Evolutionary conservation across 805 yeast species (phyloP).

Genomic region (Candida nitratophila): DNA sequence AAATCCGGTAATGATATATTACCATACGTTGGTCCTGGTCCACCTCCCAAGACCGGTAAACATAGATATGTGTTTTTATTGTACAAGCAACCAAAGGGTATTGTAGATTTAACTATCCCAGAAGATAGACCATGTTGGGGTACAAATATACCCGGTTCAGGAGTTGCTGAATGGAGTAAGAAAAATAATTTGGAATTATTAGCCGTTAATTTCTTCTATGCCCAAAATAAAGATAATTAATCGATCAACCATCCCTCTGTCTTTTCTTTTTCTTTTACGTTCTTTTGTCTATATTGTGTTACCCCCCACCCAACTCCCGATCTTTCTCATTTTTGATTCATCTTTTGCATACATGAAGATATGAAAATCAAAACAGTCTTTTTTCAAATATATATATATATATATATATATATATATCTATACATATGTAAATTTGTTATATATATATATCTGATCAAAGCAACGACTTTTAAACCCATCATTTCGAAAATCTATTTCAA

Average conservation of each 20-base stretch:
- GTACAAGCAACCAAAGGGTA: constrained; percentile 54
- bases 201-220: constrained; percentile 77
- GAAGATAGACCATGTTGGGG: constrained; percentile 76
- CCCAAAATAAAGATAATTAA: constrained; percentile 43
- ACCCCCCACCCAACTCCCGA: too few species aligned
- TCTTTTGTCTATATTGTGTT: too few species aligned
- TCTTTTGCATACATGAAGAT: too few species aligned
- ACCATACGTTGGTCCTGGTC: constrained; percentile 77
- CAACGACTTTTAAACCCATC: too few species aligned
- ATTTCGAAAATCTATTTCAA: neutral
- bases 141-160: constrained; percentile 71
- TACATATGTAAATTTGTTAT: too few species aligned
- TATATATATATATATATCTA: too few species aligned
- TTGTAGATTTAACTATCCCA: constrained; percentile 29
- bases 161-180: constrained; percentile 67
- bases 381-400: too few species aligned
- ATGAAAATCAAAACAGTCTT: too few species aligned
- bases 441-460: too few species aligned
- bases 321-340: too few species aligned
- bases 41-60: constrained; percentile 80
- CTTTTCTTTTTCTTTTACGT: too few species aligned
- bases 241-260: neutral
- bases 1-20: constrained; percentile 36
- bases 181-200: constrained; percentile 57
- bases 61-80: constrained; percentile 81